These are phyloP conservation scores for Dothistroma pini DNA, from an alignment of 2,329 filamentous ascomycete genomes.

Conservation along the genomic window DNA sequence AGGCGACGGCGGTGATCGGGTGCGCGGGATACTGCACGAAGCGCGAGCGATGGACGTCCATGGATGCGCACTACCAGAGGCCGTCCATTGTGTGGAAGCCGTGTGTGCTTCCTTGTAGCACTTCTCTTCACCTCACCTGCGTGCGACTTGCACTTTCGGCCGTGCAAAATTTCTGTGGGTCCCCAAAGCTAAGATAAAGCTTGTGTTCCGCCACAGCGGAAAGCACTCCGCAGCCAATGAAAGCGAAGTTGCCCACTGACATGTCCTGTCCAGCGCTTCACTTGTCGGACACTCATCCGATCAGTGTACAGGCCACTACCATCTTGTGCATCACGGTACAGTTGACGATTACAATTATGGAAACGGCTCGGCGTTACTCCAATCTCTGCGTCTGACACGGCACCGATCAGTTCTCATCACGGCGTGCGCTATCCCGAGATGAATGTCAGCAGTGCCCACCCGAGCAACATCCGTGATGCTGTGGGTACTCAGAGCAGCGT, in stretches of 20 bases:
- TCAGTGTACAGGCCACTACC: background rate
- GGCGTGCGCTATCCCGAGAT: background rate
- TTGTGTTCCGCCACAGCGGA: background rate
- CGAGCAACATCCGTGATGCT: background rate
- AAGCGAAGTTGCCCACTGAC: background rate
- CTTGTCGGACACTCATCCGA: background rate
- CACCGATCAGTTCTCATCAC: background rate
- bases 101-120: background rate
- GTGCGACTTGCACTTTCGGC: background rate
- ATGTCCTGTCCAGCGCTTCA: background rate
- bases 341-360: background rate
- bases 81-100: background rate
- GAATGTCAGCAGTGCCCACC: background rate
- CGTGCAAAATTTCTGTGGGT: background rate
- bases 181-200: background rate
- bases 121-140: background rate
- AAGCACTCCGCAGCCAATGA: background rate
- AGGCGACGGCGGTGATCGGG: conserved; percentile 90
- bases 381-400: background rate
- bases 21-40: conserved; percentile 91
- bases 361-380: background rate
- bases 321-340: background rate
- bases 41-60: conserved; percentile 97
- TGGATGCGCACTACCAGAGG: conserved; percentile 38
- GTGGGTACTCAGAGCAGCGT: background rate